These are phyloP conservation scores for Alternaria triticina DNA, from an alignment of 2,329 filamentous ascomycete species.

Conservation along the genomic window DNA sequence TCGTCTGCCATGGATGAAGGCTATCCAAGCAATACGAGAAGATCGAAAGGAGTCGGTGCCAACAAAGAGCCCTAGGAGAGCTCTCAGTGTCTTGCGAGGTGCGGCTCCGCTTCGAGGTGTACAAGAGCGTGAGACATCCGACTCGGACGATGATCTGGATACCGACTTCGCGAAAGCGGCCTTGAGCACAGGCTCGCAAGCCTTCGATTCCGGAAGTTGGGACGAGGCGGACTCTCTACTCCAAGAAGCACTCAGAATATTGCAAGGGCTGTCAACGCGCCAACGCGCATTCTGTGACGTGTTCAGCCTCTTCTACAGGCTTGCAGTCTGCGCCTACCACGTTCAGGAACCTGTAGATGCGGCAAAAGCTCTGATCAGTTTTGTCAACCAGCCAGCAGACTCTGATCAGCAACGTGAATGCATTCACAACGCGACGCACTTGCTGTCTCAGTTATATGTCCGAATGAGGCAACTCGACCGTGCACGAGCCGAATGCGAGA, in stretches of 20 bases:
- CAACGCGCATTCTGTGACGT: constrained; percentile 30
- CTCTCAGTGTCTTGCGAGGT: neutral
- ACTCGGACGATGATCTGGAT: constrained; percentile 34
- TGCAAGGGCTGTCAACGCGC: constrained; percentile 25
- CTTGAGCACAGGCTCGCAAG: constrained; percentile 25
- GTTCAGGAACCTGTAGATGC: constrained; percentile 23
- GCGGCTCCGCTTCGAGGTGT: neutral
- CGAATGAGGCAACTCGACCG: constrained; percentile 26
- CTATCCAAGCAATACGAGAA: constrained; percentile 11
- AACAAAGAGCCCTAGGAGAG: neutral
- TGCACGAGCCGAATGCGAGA: constrained; percentile 33
- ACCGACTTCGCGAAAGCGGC: constrained; percentile 35
- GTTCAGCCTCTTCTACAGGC: constrained; percentile 33
- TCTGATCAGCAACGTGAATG: constrained; percentile 21
- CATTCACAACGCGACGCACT: constrained; percentile 28
- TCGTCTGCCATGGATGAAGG: constrained; percentile 14
- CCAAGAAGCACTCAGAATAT: constrained; percentile 31
- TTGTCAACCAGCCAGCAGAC: constrained; percentile 19
- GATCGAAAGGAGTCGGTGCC: neutral
- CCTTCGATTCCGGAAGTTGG: constrained; percentile 32
- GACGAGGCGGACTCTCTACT: constrained; percentile 33
- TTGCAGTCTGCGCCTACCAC: constrained; percentile 36
- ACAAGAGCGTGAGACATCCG: constrained; percentile 4
- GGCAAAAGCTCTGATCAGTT: constrained; percentile 27
- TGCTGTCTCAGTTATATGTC: constrained; percentile 34